Evolutionary conservation across 805 yeast species (phyloP), one percentile per base, ranked within the genome.

Genomic region (Kazachstania martiniae): DNA sequence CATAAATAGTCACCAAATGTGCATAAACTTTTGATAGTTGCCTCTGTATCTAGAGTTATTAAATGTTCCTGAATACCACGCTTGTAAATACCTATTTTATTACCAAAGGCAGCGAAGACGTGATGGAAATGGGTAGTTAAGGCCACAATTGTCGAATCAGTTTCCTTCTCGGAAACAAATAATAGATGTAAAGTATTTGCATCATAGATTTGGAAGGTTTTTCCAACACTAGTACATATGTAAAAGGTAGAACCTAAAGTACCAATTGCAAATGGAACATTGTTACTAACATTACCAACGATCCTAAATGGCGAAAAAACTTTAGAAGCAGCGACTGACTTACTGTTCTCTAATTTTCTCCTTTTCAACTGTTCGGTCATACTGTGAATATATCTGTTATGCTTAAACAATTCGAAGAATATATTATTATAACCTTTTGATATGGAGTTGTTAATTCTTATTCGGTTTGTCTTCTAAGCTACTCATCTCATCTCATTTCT

Each of bases 221-320:
- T 68, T 3, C 96, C 97, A 15, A 91, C 95, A 28, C 83, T 76
- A 0, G 97, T 89, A 12, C 79, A 94, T 25, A 85, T 73, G 48
- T 87, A 81, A 47, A 81, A 87, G 1, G 94, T 75, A 12, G 83
- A 69, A 32, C 98, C 98, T 37, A 89, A 66, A 2, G 89, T 75
- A 18, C 97, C 93, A 14, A 85, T 65, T 5, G 95, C 82, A 52
- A 87, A 84, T 3, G 97, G 97, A 2, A 69, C 65, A 23, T 72
- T 77, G 51, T 84, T 84, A 18, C 95, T 70, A n/a, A 93, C 94
- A 49, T 84, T 76, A 4, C 98, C 98, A 17, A 91, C 63, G n/a
- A 65, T 81, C 59, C 95, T 65, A 53, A 83, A 86, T 1, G 95
- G 95, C 14, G 93, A 71, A 56, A 82, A 86, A 21, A 86, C 72